phyloP scores from a whole-genome alignment of 2,329 filamentous ascomycete genomes.

The Rhytidhysteron rufulum region DNA sequence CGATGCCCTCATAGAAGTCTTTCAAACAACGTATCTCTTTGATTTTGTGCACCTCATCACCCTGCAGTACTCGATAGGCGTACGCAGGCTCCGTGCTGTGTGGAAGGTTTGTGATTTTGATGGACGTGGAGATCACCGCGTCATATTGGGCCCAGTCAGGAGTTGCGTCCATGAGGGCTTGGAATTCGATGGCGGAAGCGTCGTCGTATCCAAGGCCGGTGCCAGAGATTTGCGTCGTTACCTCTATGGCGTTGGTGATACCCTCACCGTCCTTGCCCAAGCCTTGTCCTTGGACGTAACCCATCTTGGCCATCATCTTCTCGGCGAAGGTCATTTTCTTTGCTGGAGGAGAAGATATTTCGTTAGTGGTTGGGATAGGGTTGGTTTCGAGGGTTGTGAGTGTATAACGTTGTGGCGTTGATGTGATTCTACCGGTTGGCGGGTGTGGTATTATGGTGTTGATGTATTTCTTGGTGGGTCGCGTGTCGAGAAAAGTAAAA shows the following conservation, averaged over 20 bases:
- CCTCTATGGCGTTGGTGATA: conserved; percentile 81
- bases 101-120: background rate
- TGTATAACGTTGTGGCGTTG: no score
- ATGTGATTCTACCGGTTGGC: no score
- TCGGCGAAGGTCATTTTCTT: conserved; percentile 60
- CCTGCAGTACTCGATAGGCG: background rate
- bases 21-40: background rate
- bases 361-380: no score
- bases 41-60: background rate
- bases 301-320: conserved; percentile 98
- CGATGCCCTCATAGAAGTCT: background rate
- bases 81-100: background rate
- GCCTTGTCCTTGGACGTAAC: conserved; percentile 77
- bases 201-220: conserved; percentile 62
- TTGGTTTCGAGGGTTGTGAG: no score
- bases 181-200: no score
- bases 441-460: no score
- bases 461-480: no score
- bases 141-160: no score
- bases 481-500: no score
- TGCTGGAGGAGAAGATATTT: background rate
- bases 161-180: no score
- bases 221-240: conserved; percentile 76
- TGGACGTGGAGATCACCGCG: background rate
- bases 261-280: conserved; percentile 76